Percentiles rank a stretch among this genome's conserved stretches.
Evolutionary conservation across 2,329 filamentous ascomycete genomes (phyloP).

Genomic region (Aureobasidium sp.): DNA sequence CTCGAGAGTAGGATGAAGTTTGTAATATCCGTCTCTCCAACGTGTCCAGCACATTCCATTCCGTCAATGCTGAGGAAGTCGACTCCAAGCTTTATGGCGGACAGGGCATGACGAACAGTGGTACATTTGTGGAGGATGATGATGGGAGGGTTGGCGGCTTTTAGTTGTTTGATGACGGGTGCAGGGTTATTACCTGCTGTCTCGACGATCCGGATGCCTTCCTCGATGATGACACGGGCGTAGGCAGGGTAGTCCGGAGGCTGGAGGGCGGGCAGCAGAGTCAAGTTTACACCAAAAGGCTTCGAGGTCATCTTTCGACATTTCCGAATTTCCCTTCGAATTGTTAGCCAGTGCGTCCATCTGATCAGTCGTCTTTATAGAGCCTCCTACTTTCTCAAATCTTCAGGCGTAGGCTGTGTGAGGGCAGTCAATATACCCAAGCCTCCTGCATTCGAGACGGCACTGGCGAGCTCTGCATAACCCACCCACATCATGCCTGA

Average conservation of each 20-base stretch:
- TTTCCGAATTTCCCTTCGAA: slow-evolving; percentile 64
- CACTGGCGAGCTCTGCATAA: slow-evolving; percentile 68
- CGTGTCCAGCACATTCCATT: slow-evolving; percentile 92
- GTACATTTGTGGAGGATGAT: slow-evolving; percentile 96
- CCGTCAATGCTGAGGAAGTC: slow-evolving; percentile 97
- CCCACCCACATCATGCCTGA: slow-evolving; percentile 70
- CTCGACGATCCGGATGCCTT: slow-evolving; percentile 86
- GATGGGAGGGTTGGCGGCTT: slow-evolving; percentile 57
- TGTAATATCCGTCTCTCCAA: slow-evolving; percentile 79
- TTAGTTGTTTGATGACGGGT: slow-evolving; percentile 82
- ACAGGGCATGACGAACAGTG: slow-evolving; percentile 85
- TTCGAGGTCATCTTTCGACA: slow-evolving; percentile 71
- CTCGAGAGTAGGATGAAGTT: slow-evolving; percentile 83
- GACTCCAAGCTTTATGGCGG: slow-evolving; percentile 86
- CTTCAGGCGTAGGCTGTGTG: slow-evolving; percentile 87
- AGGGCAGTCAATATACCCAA: slow-evolving; percentile 78
- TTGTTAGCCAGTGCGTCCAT: neutral
- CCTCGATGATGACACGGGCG: slow-evolving; percentile 86
- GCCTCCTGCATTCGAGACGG: slow-evolving; percentile 74
- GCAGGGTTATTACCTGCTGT: slow-evolving; percentile 87
- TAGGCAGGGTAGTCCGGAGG: slow-evolving; percentile 91
- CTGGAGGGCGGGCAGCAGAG: slow-evolving; percentile 79
- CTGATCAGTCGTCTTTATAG: neutral
- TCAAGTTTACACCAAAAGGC: slow-evolving; percentile 92
- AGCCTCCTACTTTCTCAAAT: slow-evolving; percentile 59